Conservation (phyloP, 2,329 filamentous ascomycete genomes). For the Endocalyx cinctus region DNA sequence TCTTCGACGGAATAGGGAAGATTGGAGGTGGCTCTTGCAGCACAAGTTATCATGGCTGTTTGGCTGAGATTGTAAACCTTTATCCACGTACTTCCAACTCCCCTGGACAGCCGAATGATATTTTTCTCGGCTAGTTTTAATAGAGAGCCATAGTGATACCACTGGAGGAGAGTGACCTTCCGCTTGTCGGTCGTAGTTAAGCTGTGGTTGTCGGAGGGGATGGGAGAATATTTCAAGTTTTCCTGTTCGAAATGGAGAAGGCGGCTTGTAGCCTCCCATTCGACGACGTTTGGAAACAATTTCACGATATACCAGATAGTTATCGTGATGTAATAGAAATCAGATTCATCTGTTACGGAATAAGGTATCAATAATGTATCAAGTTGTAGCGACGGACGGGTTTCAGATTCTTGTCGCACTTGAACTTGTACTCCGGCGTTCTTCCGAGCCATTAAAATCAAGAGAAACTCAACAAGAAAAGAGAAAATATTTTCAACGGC, state of each 20-base stretch:
- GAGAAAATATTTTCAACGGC: conserved; percentile 4
- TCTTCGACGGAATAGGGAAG: conserved; percentile 7
- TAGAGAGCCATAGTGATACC: conserved; percentile 11
- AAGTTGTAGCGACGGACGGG: too few species aligned
- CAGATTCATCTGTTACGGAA: conserved; percentile 3
- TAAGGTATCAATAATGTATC: neutral
- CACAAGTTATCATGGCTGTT: conserved; percentile 1
- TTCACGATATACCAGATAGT: conserved; percentile 12
- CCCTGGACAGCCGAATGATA: conserved; percentile 1
- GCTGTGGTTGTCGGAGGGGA: conserved; percentile 4
- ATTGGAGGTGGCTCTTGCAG: conserved; percentile 1
- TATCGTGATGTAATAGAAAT: conserved; percentile 11
- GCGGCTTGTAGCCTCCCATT: conserved; percentile 2
- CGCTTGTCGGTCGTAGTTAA: conserved; percentile 4
- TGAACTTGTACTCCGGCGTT: too few species aligned
- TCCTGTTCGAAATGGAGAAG: conserved; percentile 1
- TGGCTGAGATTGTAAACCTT: conserved; percentile 2
- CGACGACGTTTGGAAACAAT: neutral
- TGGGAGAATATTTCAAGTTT: conserved; percentile 1
- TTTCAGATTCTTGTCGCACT: too few species aligned
- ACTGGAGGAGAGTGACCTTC: conserved; percentile 9
- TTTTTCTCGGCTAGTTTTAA: conserved; percentile 2
- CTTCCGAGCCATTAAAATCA: neutral
- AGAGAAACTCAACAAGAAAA: conserved; percentile 6
- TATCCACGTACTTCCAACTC: conserved; percentile 2